Evolutionary conservation across 305 asterid species (phyloP).

Genomic region (Euphrasia arctica): DNA sequence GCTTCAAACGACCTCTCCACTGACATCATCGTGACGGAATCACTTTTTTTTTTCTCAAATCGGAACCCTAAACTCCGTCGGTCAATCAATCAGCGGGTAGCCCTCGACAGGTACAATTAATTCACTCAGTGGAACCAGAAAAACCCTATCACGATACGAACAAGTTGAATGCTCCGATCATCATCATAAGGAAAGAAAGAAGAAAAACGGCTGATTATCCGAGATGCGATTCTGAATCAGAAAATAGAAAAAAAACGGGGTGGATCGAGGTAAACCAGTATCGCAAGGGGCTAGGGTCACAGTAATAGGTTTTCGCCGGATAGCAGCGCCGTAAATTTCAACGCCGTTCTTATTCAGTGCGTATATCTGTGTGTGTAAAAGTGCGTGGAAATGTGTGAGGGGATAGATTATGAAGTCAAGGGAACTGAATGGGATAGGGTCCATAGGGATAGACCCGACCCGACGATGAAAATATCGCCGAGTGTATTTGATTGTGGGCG

Average conservation of each 20-base stretch:
- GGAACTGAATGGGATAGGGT: conserved; percentile 8
- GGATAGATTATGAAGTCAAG: not conserved
- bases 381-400: conserved; percentile 9
- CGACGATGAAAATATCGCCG: not conserved
- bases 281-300: conserved; percentile 4
- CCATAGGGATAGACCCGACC: conserved; percentile 14
- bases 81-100: conserved; percentile 13
- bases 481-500: too few species aligned
- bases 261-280: not conserved
- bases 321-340: not conserved
- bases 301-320: conserved; percentile 9
- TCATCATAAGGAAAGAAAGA: not conserved
- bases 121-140: conserved; percentile 4
- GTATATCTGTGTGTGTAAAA: conserved; percentile 16
- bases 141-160: conserved; percentile 2
- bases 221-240: not conserved
- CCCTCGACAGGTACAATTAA: not conserved
- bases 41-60: not conserved
- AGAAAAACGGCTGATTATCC: not conserved
- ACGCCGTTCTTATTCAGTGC: conserved; percentile 17
- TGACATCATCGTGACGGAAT: conserved; percentile 56
- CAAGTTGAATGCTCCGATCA: not conserved
- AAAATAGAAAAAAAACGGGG: not conserved
- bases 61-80: conserved; percentile 21
- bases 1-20: conserved; percentile 95